Percentiles rank a stretch among this genome's conserved stretches.
phyloP scores from a whole-genome alignment of 768 basidiomycete species.

The Sporobolomyces pararoseus region DNA sequence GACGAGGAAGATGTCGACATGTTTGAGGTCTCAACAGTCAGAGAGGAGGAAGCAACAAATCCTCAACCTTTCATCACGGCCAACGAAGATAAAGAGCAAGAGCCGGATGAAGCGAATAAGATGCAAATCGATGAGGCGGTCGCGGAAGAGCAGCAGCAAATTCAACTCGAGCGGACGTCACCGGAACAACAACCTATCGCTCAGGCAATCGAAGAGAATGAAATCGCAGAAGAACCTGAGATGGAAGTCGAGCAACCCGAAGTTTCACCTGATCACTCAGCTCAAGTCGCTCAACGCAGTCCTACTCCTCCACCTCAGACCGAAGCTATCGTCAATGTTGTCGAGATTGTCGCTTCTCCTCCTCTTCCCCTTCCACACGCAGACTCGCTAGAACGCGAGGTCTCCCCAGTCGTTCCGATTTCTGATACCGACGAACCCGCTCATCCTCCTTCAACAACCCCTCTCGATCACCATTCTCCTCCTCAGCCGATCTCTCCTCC shows the following conservation, averaged over 20 bases:
- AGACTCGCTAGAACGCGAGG: too few relatives aligned
- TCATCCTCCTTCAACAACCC: conserved; percentile 10
- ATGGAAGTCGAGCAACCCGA: neutral
- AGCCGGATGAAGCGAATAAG: neutral
- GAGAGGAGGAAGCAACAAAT: conserved; percentile 3
- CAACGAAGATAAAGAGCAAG: neutral
- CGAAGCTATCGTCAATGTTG: too few relatives aligned
- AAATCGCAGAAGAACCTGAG: neutral
- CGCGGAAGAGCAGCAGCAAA: too few relatives aligned
- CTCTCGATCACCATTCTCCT: conserved; percentile 14
- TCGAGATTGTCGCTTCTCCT: too few relatives aligned
- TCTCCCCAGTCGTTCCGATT: neutral
- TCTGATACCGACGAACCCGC: neutral
- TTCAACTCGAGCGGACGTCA: neutral
- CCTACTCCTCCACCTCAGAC: too few relatives aligned
- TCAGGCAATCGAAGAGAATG: neutral
- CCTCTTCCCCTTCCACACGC: too few relatives aligned
- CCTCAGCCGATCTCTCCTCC: conserved; percentile 20
- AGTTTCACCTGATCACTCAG: neutral
- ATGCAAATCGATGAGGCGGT: neutral
- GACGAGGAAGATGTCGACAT: conserved; percentile 1
- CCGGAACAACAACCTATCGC: neutral
- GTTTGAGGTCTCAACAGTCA: neutral
- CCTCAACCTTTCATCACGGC: too few relatives aligned
- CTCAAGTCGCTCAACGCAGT: too few relatives aligned